These are phyloP conservation scores for Ogataea pilisensis DNA, from an alignment of 805 yeast species.

Conservation along the genomic window DNA sequence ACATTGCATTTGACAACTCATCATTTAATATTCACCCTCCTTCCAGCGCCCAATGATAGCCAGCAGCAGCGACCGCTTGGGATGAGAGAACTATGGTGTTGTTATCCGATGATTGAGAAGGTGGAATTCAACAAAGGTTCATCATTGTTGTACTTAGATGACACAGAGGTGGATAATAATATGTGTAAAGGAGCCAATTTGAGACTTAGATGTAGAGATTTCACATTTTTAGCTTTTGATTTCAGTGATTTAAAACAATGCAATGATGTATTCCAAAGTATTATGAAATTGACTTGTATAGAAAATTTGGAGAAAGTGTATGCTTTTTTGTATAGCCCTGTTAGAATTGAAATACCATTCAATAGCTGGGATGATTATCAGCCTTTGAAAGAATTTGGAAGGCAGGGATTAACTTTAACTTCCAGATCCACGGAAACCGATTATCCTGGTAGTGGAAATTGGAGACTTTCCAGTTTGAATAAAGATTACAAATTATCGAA, in stretches of 20 bases:
- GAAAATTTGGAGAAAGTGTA: slow-evolving; percentile 55
- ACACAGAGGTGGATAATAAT: slow-evolving; percentile 13
- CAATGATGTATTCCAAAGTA: slow-evolving; percentile 65
- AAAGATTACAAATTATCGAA: slow-evolving; percentile 60
- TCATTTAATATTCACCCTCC: slow-evolving; percentile 60
- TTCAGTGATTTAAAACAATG: slow-evolving; percentile 58
- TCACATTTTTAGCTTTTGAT: slow-evolving; percentile 74
- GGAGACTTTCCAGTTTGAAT: slow-evolving; percentile 74
- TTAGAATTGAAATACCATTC: slow-evolving; percentile 56
- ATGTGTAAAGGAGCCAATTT: slow-evolving; percentile 44
- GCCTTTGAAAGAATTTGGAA: slow-evolving; percentile 55
- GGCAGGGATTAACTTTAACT: slow-evolving; percentile 54
- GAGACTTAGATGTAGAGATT: slow-evolving; percentile 78
- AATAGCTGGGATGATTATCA: slow-evolving; percentile 75
- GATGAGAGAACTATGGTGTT: slow-evolving; percentile 78
- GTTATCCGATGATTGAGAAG: slow-evolving; percentile 76
- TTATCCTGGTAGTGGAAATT: slow-evolving; percentile 27
- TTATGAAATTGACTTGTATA: slow-evolving; percentile 61
- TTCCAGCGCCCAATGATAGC: slow-evolving; percentile 9
- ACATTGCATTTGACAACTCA: slow-evolving; percentile 69
- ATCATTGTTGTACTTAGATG: slow-evolving; percentile 28
- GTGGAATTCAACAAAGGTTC: slow-evolving; percentile 57
- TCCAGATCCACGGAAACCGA: slow-evolving; percentile 7
- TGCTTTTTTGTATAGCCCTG: slow-evolving; percentile 80
- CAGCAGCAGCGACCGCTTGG: slow-evolving; percentile 17